Evolutionary conservation across 2,329 filamentous ascomycete species (phyloP), one percentile per base, ranked within the genome.

Genomic region (Penicillium sp.): DNA sequence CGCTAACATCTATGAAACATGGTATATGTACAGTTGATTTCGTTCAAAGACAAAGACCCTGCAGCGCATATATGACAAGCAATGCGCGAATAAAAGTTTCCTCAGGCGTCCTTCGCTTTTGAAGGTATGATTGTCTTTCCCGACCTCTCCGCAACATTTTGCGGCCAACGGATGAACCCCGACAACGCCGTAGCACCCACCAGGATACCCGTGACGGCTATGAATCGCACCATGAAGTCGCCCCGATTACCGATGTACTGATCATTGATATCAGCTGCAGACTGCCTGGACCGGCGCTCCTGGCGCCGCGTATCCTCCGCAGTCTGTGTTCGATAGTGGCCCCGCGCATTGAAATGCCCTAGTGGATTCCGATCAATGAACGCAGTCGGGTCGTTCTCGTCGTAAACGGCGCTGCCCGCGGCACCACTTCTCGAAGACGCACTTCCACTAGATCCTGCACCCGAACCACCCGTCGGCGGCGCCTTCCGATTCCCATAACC

Each of bases 341-440:
- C 83, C 47, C 79, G 82, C 46, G 86, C 85, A 78, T 98, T 90
- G 69, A 97, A 99, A 79, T 97, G 91, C 67, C 88, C 86, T 35
- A 92, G 82, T 38, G 88, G 82, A 59, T 86, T 79, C 35, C 74
- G 67, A 56, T 74, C 58, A 53, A 79, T 75, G 58, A 79, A 79
- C 15, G 72, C 69, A n/a, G 67, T 70, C 26, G 75, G 73, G 65
- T 79, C 75, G 11, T 77, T 73, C 2, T 71, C 67, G 45, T 70
- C 41, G 23, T n/a, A 21, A 64, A 21, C 30, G 19, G 29, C 54
- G 51, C 52, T 46, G 50, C 44, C 61, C 46, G 52, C 58, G 46
- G 47, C 56, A 29, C 62, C 60, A 38, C 35, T 26, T 26, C 46
- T 48, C 46, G 56, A 51, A 52, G 19, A 26, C 23, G 54, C 58